Conservation (phyloP, 2,329 filamentous ascomycete species). For the Hortaea sp. region DNA sequence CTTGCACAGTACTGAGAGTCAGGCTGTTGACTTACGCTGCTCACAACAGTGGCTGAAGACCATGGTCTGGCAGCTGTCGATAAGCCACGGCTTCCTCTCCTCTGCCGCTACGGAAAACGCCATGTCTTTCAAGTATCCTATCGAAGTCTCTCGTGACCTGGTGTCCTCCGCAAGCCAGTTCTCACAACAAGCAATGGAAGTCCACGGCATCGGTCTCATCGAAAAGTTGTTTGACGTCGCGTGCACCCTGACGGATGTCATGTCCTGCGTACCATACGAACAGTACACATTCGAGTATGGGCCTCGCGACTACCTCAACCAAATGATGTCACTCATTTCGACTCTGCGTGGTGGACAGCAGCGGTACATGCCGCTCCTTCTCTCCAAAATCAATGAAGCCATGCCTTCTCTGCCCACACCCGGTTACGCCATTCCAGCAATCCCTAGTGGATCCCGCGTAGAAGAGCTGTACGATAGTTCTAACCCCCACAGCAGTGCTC, state of each 20-base stretch:
- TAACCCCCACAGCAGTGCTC: constrained; percentile 17
- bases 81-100: constrained; percentile 54
- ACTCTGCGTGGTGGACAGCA: constrained; percentile 64
- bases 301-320: constrained; percentile 63
- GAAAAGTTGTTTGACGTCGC: constrained; percentile 74
- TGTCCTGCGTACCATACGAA: constrained; percentile 51
- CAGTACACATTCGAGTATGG: constrained; percentile 50
- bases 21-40: constrained; percentile 58
- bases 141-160: constrained; percentile 52
- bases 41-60: constrained; percentile 62
- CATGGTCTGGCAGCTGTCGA: constrained; percentile 64
- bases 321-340: constrained; percentile 56
- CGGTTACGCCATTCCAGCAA: constrained; percentile 17
- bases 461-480: constrained; percentile 22
- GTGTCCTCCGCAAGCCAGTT: constrained; percentile 59
- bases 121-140: constrained; percentile 52
- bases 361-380: constrained; percentile 65
- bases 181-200: constrained; percentile 61
- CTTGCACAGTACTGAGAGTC: constrained; percentile 51
- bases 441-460: constrained; percentile 12
- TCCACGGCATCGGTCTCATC: constrained; percentile 64
- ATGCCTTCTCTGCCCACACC: constrained; percentile 20
- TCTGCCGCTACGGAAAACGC: constrained; percentile 48
- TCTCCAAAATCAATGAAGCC: constrained; percentile 62
- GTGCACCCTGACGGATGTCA: constrained; percentile 61